Percentiles rank a stretch among this genome's conserved stretches.
Evolutionary conservation across 305 asterid genomes (phyloP).

Genomic region (Solanum chacoense): DNA sequence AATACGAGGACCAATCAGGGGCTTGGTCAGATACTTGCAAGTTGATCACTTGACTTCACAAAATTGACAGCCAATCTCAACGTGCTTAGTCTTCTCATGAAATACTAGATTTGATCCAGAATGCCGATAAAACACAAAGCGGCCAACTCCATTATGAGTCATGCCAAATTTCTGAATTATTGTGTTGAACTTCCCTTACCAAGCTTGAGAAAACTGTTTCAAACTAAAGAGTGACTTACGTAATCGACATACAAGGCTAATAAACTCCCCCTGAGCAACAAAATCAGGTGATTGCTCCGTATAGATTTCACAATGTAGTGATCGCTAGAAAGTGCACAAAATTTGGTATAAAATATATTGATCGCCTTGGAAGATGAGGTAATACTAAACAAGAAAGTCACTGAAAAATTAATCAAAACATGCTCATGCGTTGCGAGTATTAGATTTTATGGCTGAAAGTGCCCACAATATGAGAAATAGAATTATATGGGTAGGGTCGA

Average conservation of each 20-base stretch:
- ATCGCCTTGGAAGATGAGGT: not conserved
- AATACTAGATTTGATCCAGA: not conserved
- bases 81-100: not conserved
- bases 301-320: not conserved
- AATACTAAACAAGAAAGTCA: not conserved
- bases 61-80: not conserved
- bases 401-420: not conserved
- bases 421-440: not conserved
- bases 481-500: not conserved
- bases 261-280: not conserved
- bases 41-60: not conserved
- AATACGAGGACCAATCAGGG: not conserved
- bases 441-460: not conserved
- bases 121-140: not conserved
- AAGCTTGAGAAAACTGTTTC: not conserved
- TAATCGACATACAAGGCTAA: not conserved
- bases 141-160: not conserved
- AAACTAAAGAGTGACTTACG: not conserved
- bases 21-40: too few relatives aligned
- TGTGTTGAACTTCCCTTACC: not conserved
- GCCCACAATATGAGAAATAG: not conserved
- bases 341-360: not conserved
- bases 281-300: not conserved
- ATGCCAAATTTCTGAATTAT: not conserved
- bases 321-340: not conserved